Conservation (phyloP, 805 yeast species). For the Dipodascus albidus region DNA sequence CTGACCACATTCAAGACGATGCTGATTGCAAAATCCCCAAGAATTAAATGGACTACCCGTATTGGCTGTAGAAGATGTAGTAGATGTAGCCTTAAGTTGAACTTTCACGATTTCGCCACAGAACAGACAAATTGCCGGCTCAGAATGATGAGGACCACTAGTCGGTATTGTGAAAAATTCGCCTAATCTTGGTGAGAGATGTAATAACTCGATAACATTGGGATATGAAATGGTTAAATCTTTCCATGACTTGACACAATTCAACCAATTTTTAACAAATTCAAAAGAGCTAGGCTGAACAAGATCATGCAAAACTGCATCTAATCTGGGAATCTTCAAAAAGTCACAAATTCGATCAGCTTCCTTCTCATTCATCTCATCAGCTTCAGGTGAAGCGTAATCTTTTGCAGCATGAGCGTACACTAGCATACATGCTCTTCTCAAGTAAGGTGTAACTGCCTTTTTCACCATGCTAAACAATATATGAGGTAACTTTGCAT, state of each 20-base stretch:
- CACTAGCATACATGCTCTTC: constrained; percentile 49
- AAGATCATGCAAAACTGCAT: constrained; percentile 11
- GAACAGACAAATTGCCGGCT: constrained; percentile 78
- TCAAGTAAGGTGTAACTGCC: constrained; percentile 49
- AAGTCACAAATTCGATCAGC: constrained; percentile 41
- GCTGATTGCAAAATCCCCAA: constrained; percentile 73
- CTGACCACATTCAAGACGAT: constrained; percentile 43
- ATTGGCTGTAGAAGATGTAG: constrained; percentile 10
- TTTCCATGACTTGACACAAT: background rate
- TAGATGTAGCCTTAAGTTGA: constrained; percentile 43
- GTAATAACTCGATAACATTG: constrained; percentile 46
- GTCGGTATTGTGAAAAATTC: constrained; percentile 35
- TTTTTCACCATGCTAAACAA: constrained; percentile 45
- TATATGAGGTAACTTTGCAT: constrained; percentile 17
- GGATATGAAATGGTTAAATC: constrained; percentile 44
- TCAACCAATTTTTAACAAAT: background rate
- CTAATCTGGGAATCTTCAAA: constrained; percentile 32
- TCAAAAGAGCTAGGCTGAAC: background rate
- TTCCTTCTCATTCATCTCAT: constrained; percentile 31
- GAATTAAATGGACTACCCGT: constrained; percentile 8
- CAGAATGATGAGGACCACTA: constrained; percentile 26
- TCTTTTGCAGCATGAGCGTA: constrained; percentile 40
- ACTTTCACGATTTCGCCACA: constrained; percentile 62
- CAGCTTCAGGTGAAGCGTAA: constrained; percentile 23
- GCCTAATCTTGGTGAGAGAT: constrained; percentile 58